Percentiles rank a stretch among this genome's conserved stretches.
These are phyloP conservation scores for Aspergillus sclerotiicarbonarius DNA, from an alignment of 495 filamentous ascomycete species.

Conservation along the genomic window DNA sequence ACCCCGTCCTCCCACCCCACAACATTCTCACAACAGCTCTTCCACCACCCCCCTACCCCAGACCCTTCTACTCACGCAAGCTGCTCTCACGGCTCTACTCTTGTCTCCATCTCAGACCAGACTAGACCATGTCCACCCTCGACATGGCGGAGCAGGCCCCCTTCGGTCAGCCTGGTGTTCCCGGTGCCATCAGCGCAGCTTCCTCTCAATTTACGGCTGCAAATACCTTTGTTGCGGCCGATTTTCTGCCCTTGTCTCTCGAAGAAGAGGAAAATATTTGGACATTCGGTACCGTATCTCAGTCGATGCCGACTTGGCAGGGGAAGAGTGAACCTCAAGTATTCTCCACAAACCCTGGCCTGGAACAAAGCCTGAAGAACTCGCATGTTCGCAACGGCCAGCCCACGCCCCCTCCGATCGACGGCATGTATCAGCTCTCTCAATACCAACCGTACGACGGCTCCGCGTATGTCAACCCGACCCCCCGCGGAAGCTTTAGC, in stretches of 20 bases:
- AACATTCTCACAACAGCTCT: too few species aligned
- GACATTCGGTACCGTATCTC: neutral
- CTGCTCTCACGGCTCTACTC: too few species aligned
- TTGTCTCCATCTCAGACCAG: too few species aligned
- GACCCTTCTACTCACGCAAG: too few species aligned
- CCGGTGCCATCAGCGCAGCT: neutral
- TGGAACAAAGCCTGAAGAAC: constrained; percentile 13
- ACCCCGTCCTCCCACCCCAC: too few species aligned
- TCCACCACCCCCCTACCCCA: too few species aligned
- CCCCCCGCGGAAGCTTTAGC: constrained; percentile 2
- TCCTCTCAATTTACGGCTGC: neutral
- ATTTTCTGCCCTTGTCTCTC: neutral
- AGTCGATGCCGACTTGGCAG: neutral
- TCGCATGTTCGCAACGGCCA: constrained; percentile 43
- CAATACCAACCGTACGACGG: neutral
- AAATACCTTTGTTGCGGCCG: neutral
- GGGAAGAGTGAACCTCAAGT: neutral
- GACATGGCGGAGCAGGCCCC: too few species aligned
- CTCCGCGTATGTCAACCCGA: neutral
- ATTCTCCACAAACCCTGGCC: too few species aligned
- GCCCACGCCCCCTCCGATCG: constrained; percentile 40
- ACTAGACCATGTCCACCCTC: too few species aligned
- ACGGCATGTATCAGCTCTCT: constrained; percentile 16
- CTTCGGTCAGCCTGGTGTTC: too few species aligned
- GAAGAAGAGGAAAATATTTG: neutral